Base-by-base conservation (phyloP, 2,329 filamentous ascomycete genomes). In the Trichophyton schoenleinii region DNA sequence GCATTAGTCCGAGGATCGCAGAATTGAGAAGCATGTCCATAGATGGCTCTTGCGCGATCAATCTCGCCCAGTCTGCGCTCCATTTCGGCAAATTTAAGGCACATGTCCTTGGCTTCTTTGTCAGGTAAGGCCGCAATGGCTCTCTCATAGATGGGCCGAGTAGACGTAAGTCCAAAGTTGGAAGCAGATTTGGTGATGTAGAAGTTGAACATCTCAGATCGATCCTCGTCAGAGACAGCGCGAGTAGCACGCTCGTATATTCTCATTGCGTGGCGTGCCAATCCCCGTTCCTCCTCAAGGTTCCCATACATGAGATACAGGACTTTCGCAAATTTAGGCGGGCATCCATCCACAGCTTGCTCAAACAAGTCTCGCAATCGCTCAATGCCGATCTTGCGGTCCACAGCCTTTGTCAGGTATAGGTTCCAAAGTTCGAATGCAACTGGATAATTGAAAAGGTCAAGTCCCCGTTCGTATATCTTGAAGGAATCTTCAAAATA, bases 401-500 rank as follows among this genome's bases (percentile, higher is more conserved):
- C 91, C 22, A 97, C 91, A 0, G 94, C 94, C 75, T 99, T 99
- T 60, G 91, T 96, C 61, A 99, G 83, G 73, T 99, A 99, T 7
- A 99, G 77, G 68, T 99, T 99, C 95, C 94, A 99, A 22, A 99
- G 81, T 78, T 99, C 94, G 73, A 99, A 99, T 15, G 94, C 94
- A 18, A 97, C 92, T 0, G 94, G 94, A 70, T 97, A 99, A 73
- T 86, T 95, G 80, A 99, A 99, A n/a, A 99, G 85, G 73, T 99
- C 94, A 42, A 99, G 80, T 1, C 94, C 94, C 63, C 94, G 86
- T 75, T 99, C 94, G 72, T 95, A 99, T 55, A 97, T 81, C 77
- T 97, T 97, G 84, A 97, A 99, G 1, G 88, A 95, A 69, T 99
- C 94, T 73, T 99, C 94, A 70, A 87, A 96, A 74, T 97, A 99